Conservation (phyloP, 768 basidiomycete species). For the Mrakia gelida region DNA sequence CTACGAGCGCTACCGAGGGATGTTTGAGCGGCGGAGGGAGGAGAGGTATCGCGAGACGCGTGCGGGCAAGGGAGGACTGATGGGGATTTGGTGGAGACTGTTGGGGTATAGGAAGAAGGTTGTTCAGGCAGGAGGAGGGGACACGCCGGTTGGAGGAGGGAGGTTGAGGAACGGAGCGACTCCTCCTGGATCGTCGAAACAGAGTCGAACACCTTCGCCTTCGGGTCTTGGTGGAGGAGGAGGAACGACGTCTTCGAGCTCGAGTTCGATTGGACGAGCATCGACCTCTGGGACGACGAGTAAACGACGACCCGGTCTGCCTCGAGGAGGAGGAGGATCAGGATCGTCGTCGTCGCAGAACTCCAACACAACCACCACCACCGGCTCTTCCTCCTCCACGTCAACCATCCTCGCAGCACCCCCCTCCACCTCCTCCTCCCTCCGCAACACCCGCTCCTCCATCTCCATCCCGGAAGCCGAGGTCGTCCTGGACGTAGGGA, state of each 20-base stretch:
- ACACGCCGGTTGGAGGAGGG: not conserved
- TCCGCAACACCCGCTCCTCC: not conserved
- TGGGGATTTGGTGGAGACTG: constrained; percentile 23
- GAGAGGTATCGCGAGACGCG: constrained; percentile 53
- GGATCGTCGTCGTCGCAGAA: no score
- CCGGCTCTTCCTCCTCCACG: no score
- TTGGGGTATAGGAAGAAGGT: constrained; percentile 24
- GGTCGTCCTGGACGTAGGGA: not conserved
- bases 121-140: not conserved
- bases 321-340: not conserved
- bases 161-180: not conserved
- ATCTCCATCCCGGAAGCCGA: not conserved
- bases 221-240: not conserved
- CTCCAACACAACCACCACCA: no score
- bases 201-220: constrained; percentile 8
- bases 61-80: constrained; percentile 18
- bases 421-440: no score
- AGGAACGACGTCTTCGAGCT: not conserved
- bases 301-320: not conserved
- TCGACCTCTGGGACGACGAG: not conserved
- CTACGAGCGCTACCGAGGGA: constrained; percentile 84
- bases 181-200: not conserved
- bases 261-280: not conserved
- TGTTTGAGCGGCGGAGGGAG: constrained; percentile 74
- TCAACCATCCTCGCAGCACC: no score